Conservation (phyloP, 1,284 basidiomycete genomes). For the Trametes hirsuta region DNA sequence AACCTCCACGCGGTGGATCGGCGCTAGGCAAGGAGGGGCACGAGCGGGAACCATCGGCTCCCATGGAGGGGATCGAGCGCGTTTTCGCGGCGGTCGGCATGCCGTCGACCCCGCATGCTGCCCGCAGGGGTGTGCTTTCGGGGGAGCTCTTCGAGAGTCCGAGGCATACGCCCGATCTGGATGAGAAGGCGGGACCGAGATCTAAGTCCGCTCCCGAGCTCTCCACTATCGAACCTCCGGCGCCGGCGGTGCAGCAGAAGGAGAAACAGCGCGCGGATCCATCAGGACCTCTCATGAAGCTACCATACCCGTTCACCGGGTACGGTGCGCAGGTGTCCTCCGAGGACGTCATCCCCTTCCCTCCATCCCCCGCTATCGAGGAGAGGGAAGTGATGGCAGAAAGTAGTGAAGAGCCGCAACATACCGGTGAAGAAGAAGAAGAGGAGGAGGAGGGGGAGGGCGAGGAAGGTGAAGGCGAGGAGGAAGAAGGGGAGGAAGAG, state of each 20-base stretch:
- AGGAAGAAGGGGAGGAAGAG: slow-evolving; percentile 38
- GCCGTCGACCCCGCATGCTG: slow-evolving; percentile 50
- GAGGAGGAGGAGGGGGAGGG: slow-evolving; percentile 31
- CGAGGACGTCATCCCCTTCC: slow-evolving; percentile 69
- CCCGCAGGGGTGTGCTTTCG: slow-evolving; percentile 57
- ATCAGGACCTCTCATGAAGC: slow-evolving; percentile 32
- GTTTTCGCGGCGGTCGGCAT: slow-evolving; percentile 74
- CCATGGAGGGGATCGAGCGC: slow-evolving; percentile 63
- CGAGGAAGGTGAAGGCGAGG: slow-evolving; percentile 29
- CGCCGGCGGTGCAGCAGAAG: slow-evolving; percentile 25
- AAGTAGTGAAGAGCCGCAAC: slow-evolving; percentile 31
- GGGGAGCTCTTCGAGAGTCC: slow-evolving; percentile 66
- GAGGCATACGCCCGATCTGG: slow-evolving; percentile 24
- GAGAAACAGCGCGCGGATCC: slow-evolving; percentile 32
- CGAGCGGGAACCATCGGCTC: slow-evolving; percentile 31
- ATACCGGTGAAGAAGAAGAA: slow-evolving; percentile 30
- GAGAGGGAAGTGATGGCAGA: slow-evolving; percentile 30
- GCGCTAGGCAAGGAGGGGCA: slow-evolving; percentile 39
- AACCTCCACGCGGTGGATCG: slow-evolving; percentile 40
- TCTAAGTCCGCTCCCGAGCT: slow-evolving; percentile 39
- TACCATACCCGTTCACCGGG: slow-evolving; percentile 68
- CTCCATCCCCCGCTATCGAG: slow-evolving; percentile 53
- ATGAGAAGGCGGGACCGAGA: slow-evolving; percentile 24
- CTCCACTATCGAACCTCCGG: slow-evolving; percentile 44
- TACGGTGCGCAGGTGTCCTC: slow-evolving; percentile 59